These are phyloP conservation scores for Leccinum rimulosum DNA, from an alignment of 768 basidiomycete genomes.

Conservation along the genomic window DNA sequence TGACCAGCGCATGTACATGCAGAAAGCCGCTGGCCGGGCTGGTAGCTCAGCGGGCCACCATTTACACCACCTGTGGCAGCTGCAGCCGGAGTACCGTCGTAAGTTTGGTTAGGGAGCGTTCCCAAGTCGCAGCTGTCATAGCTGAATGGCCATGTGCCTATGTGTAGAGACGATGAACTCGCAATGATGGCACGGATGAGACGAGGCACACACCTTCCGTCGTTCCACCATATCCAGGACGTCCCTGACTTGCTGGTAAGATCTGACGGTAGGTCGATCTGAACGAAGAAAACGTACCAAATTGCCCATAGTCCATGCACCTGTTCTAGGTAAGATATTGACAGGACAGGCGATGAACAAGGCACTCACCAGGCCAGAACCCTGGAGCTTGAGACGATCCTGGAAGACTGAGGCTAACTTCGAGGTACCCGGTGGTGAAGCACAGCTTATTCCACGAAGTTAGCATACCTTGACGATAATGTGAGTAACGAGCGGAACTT, in stretches of 20 bases:
- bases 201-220: conserved; percentile 59
- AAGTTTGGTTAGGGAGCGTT: conserved; percentile 80
- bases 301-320: conserved; percentile 79
- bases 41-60: conserved; percentile 64
- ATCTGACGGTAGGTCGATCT: neutral
- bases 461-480: conserved; percentile 51
- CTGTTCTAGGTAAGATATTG: conserved; percentile 28
- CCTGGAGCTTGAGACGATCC: conserved; percentile 61
- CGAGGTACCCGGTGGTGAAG: conserved; percentile 90
- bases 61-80: conserved; percentile 49
- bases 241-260: conserved; percentile 47
- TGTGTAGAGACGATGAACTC: conserved; percentile 8
- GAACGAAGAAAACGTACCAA: conserved; percentile 27
- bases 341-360: conserved; percentile 15
- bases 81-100: conserved; percentile 55
- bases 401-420: conserved; percentile 75
- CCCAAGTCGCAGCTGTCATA: conserved; percentile 86
- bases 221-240: conserved; percentile 87
- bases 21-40: conserved; percentile 84
- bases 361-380: conserved; percentile 76
- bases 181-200: neutral
- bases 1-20: conserved; percentile 84
- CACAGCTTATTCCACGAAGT: conserved; percentile 94
- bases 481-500: conserved; percentile 4
- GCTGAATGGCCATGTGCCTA: conserved; percentile 72